Conservation (phyloP, 2,329 filamentous ascomycete species). For the Harringtonia aguacate region DNA sequence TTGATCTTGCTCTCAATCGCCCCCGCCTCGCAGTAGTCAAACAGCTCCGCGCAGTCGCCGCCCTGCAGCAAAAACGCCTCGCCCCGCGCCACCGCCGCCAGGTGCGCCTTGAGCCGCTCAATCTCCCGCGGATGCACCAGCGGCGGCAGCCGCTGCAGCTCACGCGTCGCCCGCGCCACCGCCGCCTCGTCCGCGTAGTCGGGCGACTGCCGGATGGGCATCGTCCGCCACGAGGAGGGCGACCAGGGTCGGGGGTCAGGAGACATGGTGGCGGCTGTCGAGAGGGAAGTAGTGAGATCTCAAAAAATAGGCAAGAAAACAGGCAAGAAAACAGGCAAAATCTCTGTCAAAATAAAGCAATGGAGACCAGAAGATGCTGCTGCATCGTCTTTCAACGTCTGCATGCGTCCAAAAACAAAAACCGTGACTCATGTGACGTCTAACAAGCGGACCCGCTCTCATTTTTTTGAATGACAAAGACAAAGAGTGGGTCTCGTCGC, state of each 20-base stretch:
- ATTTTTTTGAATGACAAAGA: too few relatives aligned
- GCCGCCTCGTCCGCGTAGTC: conserved; percentile 53
- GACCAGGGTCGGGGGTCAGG: conserved; percentile 34
- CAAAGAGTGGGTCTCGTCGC: too few relatives aligned
- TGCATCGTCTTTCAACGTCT: too few relatives aligned
- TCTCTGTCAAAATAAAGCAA: too few relatives aligned
- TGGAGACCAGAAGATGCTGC: too few relatives aligned
- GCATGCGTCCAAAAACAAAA: too few relatives aligned
- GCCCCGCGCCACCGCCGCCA: conserved; percentile 79
- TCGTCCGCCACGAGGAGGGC: conserved; percentile 61
- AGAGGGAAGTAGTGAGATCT: too few relatives aligned
- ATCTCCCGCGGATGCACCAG: conserved; percentile 77
- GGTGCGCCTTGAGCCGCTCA: conserved; percentile 61
- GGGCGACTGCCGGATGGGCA: conserved; percentile 69
- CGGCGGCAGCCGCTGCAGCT: conserved; percentile 61
- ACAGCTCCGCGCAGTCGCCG: conserved; percentile 93
- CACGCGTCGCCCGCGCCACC: conserved; percentile 47
- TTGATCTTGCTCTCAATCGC: conserved; percentile 96
- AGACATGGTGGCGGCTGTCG: neutral
- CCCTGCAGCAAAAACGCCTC: conserved; percentile 92
- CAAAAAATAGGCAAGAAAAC: neutral
- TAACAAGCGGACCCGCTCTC: too few relatives aligned
- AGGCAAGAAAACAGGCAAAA: too few relatives aligned
- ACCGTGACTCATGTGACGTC: too few relatives aligned
- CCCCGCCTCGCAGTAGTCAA: conserved; percentile 85